phyloP scores from a whole-genome alignment of 1,284 basidiomycete species.

The Microbotryum intermedium region DNA sequence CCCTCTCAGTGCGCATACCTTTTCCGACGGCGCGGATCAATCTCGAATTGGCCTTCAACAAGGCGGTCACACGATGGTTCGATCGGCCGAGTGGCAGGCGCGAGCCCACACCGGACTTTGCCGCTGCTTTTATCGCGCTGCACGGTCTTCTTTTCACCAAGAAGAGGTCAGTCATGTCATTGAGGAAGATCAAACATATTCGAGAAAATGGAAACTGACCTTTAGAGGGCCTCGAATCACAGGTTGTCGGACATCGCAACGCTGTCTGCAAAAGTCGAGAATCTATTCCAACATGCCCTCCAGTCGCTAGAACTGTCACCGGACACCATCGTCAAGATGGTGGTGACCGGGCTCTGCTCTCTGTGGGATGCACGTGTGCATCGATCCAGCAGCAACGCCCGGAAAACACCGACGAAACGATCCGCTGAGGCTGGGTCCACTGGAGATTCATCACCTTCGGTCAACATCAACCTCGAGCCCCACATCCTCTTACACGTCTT shows the following conservation, averaged over 20 bases:
- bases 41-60: conserved; percentile 60
- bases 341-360: conserved; percentile 64
- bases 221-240: too few relatives aligned
- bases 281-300: conserved; percentile 10
- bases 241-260: conserved; percentile 16
- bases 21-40: conserved; percentile 85
- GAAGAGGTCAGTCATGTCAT: conserved; percentile 1
- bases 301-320: conserved; percentile 58
- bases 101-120: conserved; percentile 35
- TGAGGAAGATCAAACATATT: too few relatives aligned
- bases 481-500: conserved; percentile 65
- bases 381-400: conserved; percentile 14
- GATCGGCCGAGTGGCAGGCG: conserved; percentile 36
- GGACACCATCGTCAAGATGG: conserved; percentile 65
- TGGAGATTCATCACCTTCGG: neutral
- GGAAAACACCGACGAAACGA: neutral
- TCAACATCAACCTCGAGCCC: conserved; percentile 48
- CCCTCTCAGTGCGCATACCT: conserved; percentile 73
- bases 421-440: neutral
- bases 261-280: neutral
- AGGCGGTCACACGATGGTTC: conserved; percentile 44
- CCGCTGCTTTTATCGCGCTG: conserved; percentile 13
- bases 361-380: conserved; percentile 73
- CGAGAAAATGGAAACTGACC: too few relatives aligned
- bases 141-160: conserved; percentile 19